Percentiles rank a stretch among this genome's conserved stretches.
These are phyloP conservation scores for Capronia americana DNA, from an alignment of 2,329 filamentous ascomycete species.

Conservation along the genomic window DNA sequence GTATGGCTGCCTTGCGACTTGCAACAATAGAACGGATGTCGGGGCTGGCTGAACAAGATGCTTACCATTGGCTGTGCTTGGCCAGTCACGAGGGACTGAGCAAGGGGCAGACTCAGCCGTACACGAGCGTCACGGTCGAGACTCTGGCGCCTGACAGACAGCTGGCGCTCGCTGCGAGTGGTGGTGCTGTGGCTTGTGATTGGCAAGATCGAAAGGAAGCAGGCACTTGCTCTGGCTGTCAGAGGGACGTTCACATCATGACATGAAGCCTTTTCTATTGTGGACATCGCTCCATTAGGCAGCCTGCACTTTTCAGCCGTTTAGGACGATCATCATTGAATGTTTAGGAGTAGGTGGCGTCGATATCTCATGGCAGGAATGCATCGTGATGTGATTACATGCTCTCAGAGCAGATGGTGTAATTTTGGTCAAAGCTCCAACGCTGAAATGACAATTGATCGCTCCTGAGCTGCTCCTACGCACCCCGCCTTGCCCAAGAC, in stretches of 20 bases:
- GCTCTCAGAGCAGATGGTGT: neutral
- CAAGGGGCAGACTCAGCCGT: conserved; percentile 23
- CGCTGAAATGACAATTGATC: neutral
- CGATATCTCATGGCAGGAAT: neutral
- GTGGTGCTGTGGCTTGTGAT: neutral
- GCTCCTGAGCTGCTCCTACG: neutral
- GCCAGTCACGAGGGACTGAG: conserved; percentile 2
- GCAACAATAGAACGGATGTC: neutral
- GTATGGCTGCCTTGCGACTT: conserved; percentile 11
- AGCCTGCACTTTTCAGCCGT: too few species aligned
- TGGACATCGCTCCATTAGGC: too few species aligned
- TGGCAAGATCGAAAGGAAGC: neutral
- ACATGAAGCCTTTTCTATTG: too few species aligned
- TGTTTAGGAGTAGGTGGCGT: neutral
- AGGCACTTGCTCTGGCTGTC: neutral
- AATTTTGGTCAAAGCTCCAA: neutral
- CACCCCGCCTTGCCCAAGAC: neutral
- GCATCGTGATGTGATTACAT: neutral
- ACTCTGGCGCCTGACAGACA: conserved; percentile 12
- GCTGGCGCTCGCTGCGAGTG: neutral
- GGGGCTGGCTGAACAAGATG: conserved; percentile 20
- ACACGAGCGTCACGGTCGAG: conserved; percentile 12
- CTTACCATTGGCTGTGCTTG: conserved; percentile 15
- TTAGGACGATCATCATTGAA: neutral
- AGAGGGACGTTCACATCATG: neutral